A percentile compares a stretch with the other conserved stretches of the same genome.
These are phyloP conservation scores for Rhodamnia argentea DNA, from an alignment of 345 rosid genomes.

Conservation along the genomic window DNA sequence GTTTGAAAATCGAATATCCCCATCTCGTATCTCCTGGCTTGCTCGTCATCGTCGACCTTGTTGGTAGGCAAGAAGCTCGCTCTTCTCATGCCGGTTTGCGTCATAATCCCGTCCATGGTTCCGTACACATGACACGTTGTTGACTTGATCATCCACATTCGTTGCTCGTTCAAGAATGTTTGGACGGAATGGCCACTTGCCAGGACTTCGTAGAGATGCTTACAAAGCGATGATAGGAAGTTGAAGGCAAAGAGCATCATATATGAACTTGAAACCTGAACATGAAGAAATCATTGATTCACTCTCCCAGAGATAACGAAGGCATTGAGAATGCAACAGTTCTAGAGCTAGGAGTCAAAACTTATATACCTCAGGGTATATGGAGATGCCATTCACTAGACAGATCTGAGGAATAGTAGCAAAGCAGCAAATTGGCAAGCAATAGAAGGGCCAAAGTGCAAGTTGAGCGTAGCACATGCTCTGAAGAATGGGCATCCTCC, in stretches of 20 bases:
- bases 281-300: not conserved
- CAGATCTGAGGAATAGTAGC: constrained; percentile 31
- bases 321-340: not conserved
- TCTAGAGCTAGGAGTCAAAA: not conserved
- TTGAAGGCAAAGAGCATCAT: constrained; percentile 8
- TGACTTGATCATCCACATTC: constrained; percentile 32
- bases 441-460: constrained; percentile 4
- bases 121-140: constrained; percentile 14
- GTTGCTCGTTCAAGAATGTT: constrained; percentile 15
- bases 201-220: constrained; percentile 17
- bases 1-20: constrained; percentile 26
- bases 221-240: constrained; percentile 6
- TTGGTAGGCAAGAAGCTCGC: constrained; percentile 32
- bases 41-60: constrained; percentile 16
- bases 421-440: constrained; percentile 19
- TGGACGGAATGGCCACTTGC: constrained; percentile 5
- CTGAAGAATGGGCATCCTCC: constrained; percentile 12
- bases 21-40: constrained; percentile 11
- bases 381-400: constrained; percentile 20
- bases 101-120: constrained; percentile 13
- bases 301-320: not conserved
- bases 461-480: constrained; percentile 12
- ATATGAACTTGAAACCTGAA: constrained; percentile 14
- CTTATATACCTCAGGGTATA: constrained; percentile 36
- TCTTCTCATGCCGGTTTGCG: constrained; percentile 10